Conservation (phyloP, 2,329 filamentous ascomycete species). For the Colletotrichum sp. region DNA sequence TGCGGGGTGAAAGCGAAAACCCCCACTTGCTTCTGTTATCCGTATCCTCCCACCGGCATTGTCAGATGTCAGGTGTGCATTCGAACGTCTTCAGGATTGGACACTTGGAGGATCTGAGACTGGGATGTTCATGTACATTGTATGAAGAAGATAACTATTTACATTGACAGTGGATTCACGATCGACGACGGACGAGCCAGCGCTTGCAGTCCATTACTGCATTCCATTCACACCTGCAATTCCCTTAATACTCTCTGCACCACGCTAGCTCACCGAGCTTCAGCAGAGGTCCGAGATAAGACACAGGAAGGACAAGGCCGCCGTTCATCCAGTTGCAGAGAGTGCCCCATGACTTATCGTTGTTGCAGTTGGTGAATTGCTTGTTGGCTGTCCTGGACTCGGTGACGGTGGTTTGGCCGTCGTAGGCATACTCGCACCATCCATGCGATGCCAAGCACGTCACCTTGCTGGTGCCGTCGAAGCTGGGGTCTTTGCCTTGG, state of each 20-base stretch:
- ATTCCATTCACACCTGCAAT: not conserved
- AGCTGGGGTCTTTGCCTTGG: slow-evolving; percentile 23
- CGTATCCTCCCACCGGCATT: not conserved
- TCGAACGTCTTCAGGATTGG: not conserved
- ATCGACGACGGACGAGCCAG: not conserved
- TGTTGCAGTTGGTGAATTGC: slow-evolving; percentile 28
- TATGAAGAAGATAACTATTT: not conserved
- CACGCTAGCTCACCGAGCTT: not conserved
- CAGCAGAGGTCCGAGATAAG: slow-evolving; percentile 29
- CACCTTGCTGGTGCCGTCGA: slow-evolving; percentile 24
- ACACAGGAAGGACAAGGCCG: slow-evolving; percentile 25
- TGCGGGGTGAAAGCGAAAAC: not conserved
- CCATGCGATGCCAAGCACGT: slow-evolving; percentile 27
- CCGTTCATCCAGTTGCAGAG: slow-evolving; percentile 24
- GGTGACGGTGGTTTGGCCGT: not conserved
- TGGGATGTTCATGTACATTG: not conserved
- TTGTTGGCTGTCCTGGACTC: not conserved
- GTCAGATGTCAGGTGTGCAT: not conserved
- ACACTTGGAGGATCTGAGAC: not conserved
- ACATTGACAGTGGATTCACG: not conserved
- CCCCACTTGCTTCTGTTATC: not conserved
- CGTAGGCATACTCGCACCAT: slow-evolving; percentile 28
- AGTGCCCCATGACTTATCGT: slow-evolving; percentile 24
- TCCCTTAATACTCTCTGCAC: not conserved
- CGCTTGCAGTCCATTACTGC: not conserved